Base-by-base conservation (phyloP, 1,284 basidiomycete genomes). In the Apiotrichum brassicae region DNA sequence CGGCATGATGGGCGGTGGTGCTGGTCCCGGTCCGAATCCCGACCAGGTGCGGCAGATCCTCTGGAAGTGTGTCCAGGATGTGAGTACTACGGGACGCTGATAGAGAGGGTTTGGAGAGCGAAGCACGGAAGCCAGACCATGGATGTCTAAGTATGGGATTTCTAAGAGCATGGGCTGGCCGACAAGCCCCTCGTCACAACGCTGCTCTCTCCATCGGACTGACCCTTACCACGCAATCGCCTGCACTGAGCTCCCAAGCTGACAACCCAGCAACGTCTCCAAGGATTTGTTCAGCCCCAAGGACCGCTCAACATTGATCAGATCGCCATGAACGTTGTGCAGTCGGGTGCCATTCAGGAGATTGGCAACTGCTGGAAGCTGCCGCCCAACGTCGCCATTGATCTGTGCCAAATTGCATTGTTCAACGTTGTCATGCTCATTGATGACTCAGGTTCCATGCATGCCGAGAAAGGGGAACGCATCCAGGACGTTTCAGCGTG, bases 391-490 rank as follows among this genome's bases (percentile, higher is more conserved):
- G 61, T 75, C 22, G 75, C 73, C 0, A 61, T 65, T 25, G 75
- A 76, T 46, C 58, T 76, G 22, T 65, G 64, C 48, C 70, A 74
- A 55, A 52, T 76, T 11, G 59, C 74, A 0, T 57, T 75, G 25
- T 73, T 72, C 50, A 68, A 74, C 54, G 53, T 66, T 14, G 54
- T 73, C 16, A 58, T 76, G 33, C 68, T 70, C 40, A 47, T 70
- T 19, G 75, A 76, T 56, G 73, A 75, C 57, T 70, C 68, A 26
- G 71, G 69, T 37, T 68, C 59, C 24, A 74, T 72, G 69, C 66
- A 66, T 0, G 73, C 74, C 48, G 67, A 71, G 53, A 53, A 59
- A 35, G 67, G 70, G 20, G 64, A 66, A 42, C 64, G 75, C 28
- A 74, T 75, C 46, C 65, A 71, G 37, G 74, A 75, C 44, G 60